Base-by-base conservation (phyloP, 1,139 yeast genomes). In the Blastobotrys aristatus region DNA sequence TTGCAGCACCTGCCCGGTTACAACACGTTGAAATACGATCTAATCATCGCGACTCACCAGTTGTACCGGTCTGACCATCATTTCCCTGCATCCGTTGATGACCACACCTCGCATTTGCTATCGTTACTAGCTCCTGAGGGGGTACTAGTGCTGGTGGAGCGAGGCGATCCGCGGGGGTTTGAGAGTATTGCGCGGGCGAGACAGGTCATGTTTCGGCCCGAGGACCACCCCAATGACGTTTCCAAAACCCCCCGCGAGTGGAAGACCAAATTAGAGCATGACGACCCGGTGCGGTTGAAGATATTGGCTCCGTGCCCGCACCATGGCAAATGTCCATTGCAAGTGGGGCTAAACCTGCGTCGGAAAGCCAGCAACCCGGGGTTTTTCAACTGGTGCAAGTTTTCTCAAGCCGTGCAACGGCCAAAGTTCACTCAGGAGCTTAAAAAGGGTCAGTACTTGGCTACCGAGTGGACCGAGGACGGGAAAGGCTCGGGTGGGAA, bases 221-320 rank as follows among this genome's bases (percentile, higher is more conserved):
- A 87, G 58, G 76, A 79, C 4, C 73, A 70, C 55, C 72, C 68
- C 6, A 63, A 67, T 3, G 86, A 80, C 54, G 61, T 66, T 18
- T 83, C 84, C 0, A 84, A 84, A 60, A 72, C 80, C 20, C 94
- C 95, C 27, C 73, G 92, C 53, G 84, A 87, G 1, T 86, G 82
- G 67, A 69, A 76, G 51, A 74, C 74, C 49, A 85, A 80, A 8
- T 75, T 35, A 22, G 42, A 33, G 11, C 49, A 43, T 49, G 49
- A 36, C 20, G 43, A 44, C 14, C 42, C 26, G 11, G 29, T 21
- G 24, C 38, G 41, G 38, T 46, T 65, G 34, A 55, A 56, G 46
- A 74, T 90, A 10, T 60, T 92, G 27, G 96, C 96, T 0, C 98
- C 98, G 3, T 92, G 97, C 62, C 69, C 95, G 0, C 97, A 92